These are phyloP conservation scores for Castanea sativa DNA, from an alignment of 306 rosid species.

Conservation along the genomic window DNA sequence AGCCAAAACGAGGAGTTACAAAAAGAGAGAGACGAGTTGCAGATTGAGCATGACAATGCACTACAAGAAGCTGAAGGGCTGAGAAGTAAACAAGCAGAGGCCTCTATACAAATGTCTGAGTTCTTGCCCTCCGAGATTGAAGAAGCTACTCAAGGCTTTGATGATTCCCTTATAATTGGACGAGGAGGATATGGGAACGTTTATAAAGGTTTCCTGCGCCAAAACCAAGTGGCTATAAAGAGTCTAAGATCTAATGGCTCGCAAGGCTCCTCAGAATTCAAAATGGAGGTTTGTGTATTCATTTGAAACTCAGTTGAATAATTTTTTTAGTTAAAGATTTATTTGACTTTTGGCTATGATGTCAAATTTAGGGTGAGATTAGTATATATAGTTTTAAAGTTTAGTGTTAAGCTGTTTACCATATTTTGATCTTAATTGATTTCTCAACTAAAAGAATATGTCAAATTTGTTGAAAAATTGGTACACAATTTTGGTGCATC, in stretches of 20 bases:
- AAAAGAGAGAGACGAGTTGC: constrained; percentile 58
- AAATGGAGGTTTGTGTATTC: constrained; percentile 42
- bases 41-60: constrained; percentile 54
- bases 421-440: too few species aligned
- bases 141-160: constrained; percentile 63
- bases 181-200: constrained; percentile 94
- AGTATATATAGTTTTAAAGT: too few species aligned
- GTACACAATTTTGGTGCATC: too few species aligned
- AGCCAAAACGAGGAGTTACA: constrained; percentile 51
- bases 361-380: too few species aligned
- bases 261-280: constrained; percentile 70
- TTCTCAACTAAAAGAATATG: too few species aligned
- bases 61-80: constrained; percentile 71
- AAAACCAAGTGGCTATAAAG: constrained; percentile 84
- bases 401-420: too few species aligned
- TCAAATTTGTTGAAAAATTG: too few species aligned
- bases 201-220: constrained; percentile 63
- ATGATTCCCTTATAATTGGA: constrained; percentile 66
- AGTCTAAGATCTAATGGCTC: constrained; percentile 41
- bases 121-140: constrained; percentile 58
- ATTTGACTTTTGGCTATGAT: too few species aligned
- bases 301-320: too few species aligned
- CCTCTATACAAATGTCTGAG: constrained; percentile 46
- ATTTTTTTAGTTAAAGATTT: too few species aligned
- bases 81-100: constrained; percentile 54